Evolutionary conservation across 306 rosid species (phyloP).

Genomic region (Cercis canadensis): DNA sequence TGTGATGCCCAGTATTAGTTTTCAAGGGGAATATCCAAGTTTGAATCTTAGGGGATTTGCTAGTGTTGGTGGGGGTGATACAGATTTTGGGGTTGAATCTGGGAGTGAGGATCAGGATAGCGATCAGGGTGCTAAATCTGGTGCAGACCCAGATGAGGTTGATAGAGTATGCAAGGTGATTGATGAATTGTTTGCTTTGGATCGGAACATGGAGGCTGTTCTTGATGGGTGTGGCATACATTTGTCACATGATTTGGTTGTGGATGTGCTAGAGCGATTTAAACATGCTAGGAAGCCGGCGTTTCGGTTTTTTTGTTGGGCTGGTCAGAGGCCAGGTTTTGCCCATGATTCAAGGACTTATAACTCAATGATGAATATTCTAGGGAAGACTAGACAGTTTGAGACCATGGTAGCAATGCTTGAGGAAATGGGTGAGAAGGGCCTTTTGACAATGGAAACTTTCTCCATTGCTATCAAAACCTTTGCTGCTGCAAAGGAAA

Average conservation of each 20-base stretch:
- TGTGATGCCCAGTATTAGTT: constrained; percentile 9
- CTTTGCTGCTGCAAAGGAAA: constrained; percentile 84
- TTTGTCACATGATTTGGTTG: constrained; percentile 79
- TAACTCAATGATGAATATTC: constrained; percentile 69
- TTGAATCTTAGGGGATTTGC: constrained; percentile 37
- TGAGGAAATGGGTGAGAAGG: constrained; percentile 88
- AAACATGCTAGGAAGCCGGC: constrained; percentile 88
- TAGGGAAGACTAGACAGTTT: constrained; percentile 88
- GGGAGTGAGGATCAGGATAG: constrained; percentile 32
- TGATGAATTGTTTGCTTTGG: constrained; percentile 86
- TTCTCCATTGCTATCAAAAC: constrained; percentile 73
- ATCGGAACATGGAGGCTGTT: constrained; percentile 91
- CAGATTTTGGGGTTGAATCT: constrained; percentile 50
- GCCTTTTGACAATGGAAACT: constrained; percentile 77
- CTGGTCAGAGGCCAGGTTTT: constrained; percentile 65
- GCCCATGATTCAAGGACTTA: constrained; percentile 71
- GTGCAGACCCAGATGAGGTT: constrained; percentile 67
- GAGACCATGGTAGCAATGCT: constrained; percentile 90
- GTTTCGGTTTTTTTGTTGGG: constrained; percentile 93
- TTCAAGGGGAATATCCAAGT: constrained; percentile 28
- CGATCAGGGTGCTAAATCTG: constrained; percentile 33
- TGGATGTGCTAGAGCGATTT: constrained; percentile 77
- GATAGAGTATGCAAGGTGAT: constrained; percentile 82
- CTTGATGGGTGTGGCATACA: constrained; percentile 70
- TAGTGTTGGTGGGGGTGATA: constrained; percentile 35